Conservation (phyloP, 192 early-diverging fungal species). For the Entophlyctis helioformis region DNA sequence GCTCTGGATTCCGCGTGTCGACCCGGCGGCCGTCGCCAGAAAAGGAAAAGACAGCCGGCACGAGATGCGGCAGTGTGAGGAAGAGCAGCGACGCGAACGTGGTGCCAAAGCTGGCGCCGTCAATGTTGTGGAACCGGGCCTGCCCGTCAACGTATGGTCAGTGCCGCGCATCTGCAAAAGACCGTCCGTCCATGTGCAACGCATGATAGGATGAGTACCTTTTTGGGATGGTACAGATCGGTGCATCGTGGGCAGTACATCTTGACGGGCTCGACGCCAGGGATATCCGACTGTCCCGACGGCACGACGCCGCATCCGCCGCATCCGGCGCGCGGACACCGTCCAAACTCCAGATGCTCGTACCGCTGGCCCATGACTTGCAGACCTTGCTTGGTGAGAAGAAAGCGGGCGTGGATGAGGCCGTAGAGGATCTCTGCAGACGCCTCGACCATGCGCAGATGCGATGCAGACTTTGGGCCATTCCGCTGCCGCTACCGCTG, state of each 20-base stretch:
- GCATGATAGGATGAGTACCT: conserved; percentile 13
- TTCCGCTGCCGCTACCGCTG: too few relatives aligned
- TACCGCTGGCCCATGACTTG: conserved; percentile 57
- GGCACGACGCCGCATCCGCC: conserved; percentile 35
- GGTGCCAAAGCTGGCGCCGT: conserved; percentile 89
- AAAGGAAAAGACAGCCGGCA: conserved; percentile 30
- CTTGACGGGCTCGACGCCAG: conserved; percentile 33
- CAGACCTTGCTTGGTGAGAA: conserved; percentile 78
- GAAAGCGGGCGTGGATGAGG: conserved; percentile 85
- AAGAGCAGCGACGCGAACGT: conserved; percentile 91
- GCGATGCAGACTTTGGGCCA: too few relatives aligned
- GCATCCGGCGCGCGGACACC: conserved; percentile 38
- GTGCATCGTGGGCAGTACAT: conserved; percentile 42
- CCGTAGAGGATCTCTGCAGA: conserved; percentile 90
- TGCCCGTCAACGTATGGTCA: too few relatives aligned
- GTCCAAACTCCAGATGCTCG: conserved; percentile 30
- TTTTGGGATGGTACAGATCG: conserved; percentile 38
- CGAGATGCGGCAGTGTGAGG: conserved; percentile 68
- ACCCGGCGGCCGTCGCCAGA: background rate
- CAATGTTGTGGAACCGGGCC: conserved; percentile 10
- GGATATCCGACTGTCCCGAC: conserved; percentile 28
- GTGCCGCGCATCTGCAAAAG: too few relatives aligned
- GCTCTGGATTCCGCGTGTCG: background rate
- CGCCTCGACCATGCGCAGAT: conserved; percentile 69
- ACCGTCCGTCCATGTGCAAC: too few relatives aligned